Evolutionary conservation across 257 asterid genomes (phyloP), one percentile per base, ranked within the genome.

Genomic region (Apocynum venetum): DNA sequence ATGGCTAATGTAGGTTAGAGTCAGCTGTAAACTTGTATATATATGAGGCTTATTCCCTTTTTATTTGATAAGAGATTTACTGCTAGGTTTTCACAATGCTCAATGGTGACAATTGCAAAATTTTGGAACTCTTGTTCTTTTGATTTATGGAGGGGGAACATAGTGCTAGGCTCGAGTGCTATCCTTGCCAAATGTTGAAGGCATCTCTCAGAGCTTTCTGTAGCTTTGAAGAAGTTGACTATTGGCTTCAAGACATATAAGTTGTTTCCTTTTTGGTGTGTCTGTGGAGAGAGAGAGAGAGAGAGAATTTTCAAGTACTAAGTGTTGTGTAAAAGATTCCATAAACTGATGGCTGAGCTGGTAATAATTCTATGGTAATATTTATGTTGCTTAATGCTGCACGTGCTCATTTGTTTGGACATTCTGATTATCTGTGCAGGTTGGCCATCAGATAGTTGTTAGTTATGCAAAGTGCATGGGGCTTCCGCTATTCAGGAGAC

Each of bases 381-480:
- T 72, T 13, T 4, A 11, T 35, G 38, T 48, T 80, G 31, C n/a
- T 20, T 31, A 12, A 35, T 59, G 52, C 8, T 20, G 35, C 36
- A 46, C 63, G 35, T 55, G 53, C 40, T 67, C 13, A 61, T 67
- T 56, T 60, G 43, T 38, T 56, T 19, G 6, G 61, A 4, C 61
- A 56, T 19, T 36, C 40, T 71, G 55, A 63, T 76, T 66, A 71
- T 73, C 70, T 82, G 71, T 84, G 74, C 89, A 92, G 98, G 98
- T 91, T 68, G 98, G 98, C 68, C 98, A 95, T 85, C 98, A 92
- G 82, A 90, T 95, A 79, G 91, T 95, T 70, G 86, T 88, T 77
- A 78, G 96, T 86, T 95, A 92, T 82, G 92, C 98, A 63, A 82
- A 89, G 82, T 95, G 98, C 86, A 92, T 89, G 96, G 98, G 98